These are phyloP conservation scores for Potentilla sterilis DNA, from an alignment of 306 rosid genomes.

Conservation along the genomic window DNA sequence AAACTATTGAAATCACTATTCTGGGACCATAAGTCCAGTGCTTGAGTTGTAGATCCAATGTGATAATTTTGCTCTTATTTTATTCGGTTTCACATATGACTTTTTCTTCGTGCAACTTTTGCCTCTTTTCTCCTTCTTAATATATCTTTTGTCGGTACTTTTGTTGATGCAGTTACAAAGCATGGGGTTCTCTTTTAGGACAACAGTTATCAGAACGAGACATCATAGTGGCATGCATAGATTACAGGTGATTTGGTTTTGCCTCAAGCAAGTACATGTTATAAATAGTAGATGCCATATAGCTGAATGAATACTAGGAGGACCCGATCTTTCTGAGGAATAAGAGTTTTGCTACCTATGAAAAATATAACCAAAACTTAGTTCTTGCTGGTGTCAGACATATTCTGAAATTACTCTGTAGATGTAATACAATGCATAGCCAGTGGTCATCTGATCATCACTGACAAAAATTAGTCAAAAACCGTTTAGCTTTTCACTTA, in stretches of 20 bases:
- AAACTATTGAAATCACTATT: constrained; percentile 1
- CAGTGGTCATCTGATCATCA: not conserved
- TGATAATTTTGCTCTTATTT: not conserved
- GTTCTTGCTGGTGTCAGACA: not conserved
- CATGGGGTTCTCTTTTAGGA: constrained; percentile 96
- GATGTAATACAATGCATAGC: not conserved
- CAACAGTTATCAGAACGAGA: constrained; percentile 84
- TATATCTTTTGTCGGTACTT: not conserved
- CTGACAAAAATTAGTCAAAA: not conserved
- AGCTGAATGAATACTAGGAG: constrained; percentile 1
- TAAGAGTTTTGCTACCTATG: not conserved
- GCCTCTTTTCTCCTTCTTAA: not conserved
- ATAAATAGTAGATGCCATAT: not conserved
- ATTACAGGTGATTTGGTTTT: constrained; percentile 59
- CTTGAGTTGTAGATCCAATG: not conserved
- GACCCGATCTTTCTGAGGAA: not conserved
- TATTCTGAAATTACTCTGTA: not conserved
- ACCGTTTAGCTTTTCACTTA: not conserved
- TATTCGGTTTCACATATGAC: not conserved
- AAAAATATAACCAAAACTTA: not conserved
- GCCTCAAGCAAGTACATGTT: constrained; percentile 7
- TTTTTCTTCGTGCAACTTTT: not conserved
- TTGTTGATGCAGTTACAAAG: constrained; percentile 66
- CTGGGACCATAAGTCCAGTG: not conserved
- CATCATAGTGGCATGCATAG: constrained; percentile 91